Conservation (phyloP, 2,329 filamentous ascomycete genomes). For the Metarhizium humberi region DNA sequence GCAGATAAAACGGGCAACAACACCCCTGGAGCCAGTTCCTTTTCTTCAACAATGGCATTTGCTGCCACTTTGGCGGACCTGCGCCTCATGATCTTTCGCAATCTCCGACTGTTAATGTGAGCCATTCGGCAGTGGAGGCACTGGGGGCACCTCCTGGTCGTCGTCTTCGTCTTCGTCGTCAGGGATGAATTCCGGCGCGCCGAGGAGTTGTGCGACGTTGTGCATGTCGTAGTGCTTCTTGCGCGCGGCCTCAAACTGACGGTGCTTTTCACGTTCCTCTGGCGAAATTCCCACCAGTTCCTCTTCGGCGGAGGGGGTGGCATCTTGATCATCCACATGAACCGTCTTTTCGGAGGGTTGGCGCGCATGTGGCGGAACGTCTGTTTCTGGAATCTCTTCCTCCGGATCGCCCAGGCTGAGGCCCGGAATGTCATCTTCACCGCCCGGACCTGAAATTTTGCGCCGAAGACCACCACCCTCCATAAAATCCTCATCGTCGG, state of each 20-base stretch:
- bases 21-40: background rate
- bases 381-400: conserved; percentile 50
- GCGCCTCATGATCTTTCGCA: background rate
- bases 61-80: background rate
- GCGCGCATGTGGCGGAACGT: conserved; percentile 23
- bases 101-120: conserved; percentile 14
- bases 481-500: conserved; percentile 58
- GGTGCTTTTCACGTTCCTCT: conserved; percentile 85
- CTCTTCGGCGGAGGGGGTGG: conserved; percentile 50
- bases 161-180: conserved; percentile 42
- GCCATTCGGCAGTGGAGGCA: conserved; percentile 37
- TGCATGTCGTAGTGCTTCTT: conserved; percentile 99
- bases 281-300: conserved; percentile 43
- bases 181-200: conserved; percentile 59
- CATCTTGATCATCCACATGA: conserved; percentile 60
- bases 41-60: background rate
- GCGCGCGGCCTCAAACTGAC: conserved; percentile 78
- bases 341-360: conserved; percentile 57
- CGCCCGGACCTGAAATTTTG: conserved; percentile 29
- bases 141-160: conserved; percentile 23
- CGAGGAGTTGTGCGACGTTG: conserved; percentile 80
- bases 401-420: conserved; percentile 91
- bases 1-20: background rate
- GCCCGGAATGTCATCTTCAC: conserved; percentile 74
- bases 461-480: conserved; percentile 18